Evolutionary conservation across 2,329 filamentous ascomycete genomes (phyloP).

Genomic region (Geosmithia morbida): DNA sequence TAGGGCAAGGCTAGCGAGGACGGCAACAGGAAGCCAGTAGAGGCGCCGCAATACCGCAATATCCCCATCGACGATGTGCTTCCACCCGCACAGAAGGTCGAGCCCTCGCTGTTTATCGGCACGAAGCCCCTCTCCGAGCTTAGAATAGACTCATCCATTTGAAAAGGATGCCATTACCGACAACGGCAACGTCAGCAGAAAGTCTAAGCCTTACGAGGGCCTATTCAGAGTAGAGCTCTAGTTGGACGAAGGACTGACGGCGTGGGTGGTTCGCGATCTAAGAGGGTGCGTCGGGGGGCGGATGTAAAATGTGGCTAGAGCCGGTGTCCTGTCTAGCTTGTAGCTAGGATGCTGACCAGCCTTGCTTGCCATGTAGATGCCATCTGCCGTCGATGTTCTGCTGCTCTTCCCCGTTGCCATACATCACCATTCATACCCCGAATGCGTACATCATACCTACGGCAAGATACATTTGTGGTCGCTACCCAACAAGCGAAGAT

Average conservation of each 20-base stretch:
- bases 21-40: no score
- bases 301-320: conserved; percentile 39
- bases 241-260: conserved; percentile 30
- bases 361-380: no score
- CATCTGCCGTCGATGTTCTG: no score
- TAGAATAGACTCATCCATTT: not conserved
- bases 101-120: not conserved
- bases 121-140: not conserved
- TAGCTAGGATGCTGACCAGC: conserved; percentile 28
- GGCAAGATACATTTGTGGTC: no score
- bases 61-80: not conserved
- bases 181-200: no score
- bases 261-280: conserved; percentile 37
- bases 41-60: no score
- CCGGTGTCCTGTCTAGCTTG: conserved; percentile 34
- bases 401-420: no score
- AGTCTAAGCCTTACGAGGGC: conserved; percentile 25
- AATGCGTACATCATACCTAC: no score
- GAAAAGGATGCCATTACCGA: not conserved
- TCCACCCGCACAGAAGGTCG: not conserved
- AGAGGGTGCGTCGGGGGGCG: conserved; percentile 29
- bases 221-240: conserved; percentile 35
- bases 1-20: no score
- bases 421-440: no score
- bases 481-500: no score